Percentiles rank a stretch among this genome's conserved stretches.
Evolutionary conservation across 805 yeast genomes (phyloP).

Genomic region (Lipomyces orientalis): DNA sequence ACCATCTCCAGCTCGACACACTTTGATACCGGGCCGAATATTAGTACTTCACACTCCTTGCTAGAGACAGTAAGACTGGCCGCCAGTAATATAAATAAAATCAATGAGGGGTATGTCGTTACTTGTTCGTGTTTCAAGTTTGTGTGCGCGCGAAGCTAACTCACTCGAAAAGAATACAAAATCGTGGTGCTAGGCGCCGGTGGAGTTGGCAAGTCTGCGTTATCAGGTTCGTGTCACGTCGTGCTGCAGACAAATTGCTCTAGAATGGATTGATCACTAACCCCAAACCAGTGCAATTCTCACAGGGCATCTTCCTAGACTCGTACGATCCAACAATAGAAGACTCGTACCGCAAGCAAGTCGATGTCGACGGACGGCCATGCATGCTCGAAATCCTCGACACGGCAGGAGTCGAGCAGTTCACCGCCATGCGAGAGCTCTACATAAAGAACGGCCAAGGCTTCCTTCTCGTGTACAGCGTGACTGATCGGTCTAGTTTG

Average conservation of each 20-base stretch:
- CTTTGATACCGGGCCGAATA: not conserved
- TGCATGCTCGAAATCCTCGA: conserved; percentile 89
- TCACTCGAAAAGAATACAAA: conserved; percentile 43
- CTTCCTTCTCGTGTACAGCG: conserved; percentile 82
- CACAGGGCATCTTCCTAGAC: conserved; percentile 34
- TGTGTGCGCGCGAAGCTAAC: too few species aligned
- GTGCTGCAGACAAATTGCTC: conserved; percentile 40
- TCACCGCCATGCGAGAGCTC: conserved; percentile 91
- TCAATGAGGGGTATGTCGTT: not conserved
- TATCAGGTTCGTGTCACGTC: conserved; percentile 21
- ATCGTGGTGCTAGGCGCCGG: conserved; percentile 95
- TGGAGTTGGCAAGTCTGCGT: conserved; percentile 80
- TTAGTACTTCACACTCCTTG: not conserved
- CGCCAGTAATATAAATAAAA: not conserved
- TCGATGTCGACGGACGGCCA: conserved; percentile 85
- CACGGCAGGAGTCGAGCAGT: conserved; percentile 94
- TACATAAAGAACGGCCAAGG: conserved; percentile 76
- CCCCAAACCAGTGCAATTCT: conserved; percentile 28
- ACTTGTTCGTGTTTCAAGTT: not conserved
- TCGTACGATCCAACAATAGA: conserved; percentile 94
- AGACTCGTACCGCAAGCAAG: conserved; percentile 89
- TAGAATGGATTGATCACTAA: conserved; percentile 47
- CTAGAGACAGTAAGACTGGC: not conserved
- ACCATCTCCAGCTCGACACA: not conserved
- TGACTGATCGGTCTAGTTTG: conserved; percentile 76